phyloP scores from a whole-genome alignment of 225 moss, liverwort and hornwort species.

The Physcomitrellopsis africana region DNA sequence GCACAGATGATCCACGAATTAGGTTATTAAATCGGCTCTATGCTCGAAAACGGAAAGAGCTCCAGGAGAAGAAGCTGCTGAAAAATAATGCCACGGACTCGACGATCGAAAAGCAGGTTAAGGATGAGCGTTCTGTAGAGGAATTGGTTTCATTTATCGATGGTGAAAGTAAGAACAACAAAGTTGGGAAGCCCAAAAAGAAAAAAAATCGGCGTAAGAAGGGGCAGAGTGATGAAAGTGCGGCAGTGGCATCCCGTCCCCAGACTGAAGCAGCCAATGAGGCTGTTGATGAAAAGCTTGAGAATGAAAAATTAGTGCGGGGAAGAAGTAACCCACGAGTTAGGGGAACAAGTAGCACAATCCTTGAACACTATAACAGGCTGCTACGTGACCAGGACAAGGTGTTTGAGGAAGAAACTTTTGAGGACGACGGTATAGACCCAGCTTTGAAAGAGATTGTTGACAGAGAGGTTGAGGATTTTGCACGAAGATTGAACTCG shows the following conservation, averaged over 20 bases:
- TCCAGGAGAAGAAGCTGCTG: constrained; percentile 81
- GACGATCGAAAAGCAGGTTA: constrained; percentile 63
- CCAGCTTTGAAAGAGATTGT: constrained; percentile 87
- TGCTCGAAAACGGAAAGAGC: constrained; percentile 82
- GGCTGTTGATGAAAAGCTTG: constrained; percentile 48
- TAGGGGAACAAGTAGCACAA: constrained; percentile 22
- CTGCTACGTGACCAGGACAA: constrained; percentile 43
- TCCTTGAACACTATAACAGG: constrained; percentile 31
- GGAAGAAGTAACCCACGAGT: constrained; percentile 40
- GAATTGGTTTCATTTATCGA: constrained; percentile 89
- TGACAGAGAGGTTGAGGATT: constrained; percentile 90
- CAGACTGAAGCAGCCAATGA: constrained; percentile 52
- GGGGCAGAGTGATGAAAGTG: constrained; percentile 62
- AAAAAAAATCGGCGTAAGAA: constrained; percentile 81
- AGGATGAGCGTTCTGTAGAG: constrained; percentile 84
- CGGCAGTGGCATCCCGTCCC: constrained; percentile 40
- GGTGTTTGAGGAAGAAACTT: constrained; percentile 63
- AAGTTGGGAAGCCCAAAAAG: constrained; percentile 65
- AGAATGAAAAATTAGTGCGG: constrained; percentile 46
- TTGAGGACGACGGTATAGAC: constrained; percentile 81
- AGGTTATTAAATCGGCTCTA: constrained; percentile 86
- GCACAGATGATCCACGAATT: constrained; percentile 86
- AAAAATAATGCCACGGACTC: constrained; percentile 51
- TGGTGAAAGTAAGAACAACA: constrained; percentile 72
- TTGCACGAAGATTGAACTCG: constrained; percentile 86